These are phyloP conservation scores for Parmelia sp. DNA, from an alignment of 495 filamentous ascomycete genomes.

Conservation along the genomic window DNA sequence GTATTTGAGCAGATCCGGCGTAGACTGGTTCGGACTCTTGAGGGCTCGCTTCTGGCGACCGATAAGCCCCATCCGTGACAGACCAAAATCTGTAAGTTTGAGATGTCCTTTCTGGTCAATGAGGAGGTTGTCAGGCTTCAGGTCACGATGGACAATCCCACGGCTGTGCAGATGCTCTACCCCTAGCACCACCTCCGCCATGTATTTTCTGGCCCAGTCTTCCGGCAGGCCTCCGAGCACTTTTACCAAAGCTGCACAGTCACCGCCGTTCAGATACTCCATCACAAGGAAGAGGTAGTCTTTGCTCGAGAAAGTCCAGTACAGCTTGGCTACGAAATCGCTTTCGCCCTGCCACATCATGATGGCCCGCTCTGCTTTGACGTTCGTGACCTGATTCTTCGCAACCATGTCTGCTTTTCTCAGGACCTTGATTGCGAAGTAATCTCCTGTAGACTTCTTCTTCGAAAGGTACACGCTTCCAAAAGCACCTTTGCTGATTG, in stretches of 20 bases:
- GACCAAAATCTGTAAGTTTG: constrained; percentile 94
- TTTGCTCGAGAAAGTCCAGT: constrained; percentile 99
- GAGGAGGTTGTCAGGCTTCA: constrained; percentile 95
- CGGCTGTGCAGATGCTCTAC: constrained; percentile 92
- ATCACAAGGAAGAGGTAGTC: constrained; percentile 98
- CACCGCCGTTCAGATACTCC: constrained; percentile 97
- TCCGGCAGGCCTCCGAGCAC: constrained; percentile 83
- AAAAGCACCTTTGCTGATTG: constrained; percentile 98
- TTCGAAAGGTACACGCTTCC: constrained; percentile 96
- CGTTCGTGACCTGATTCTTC: constrained; percentile 98
- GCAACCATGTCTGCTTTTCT: constrained; percentile 99
- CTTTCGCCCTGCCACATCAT: constrained; percentile 99
- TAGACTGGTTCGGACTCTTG: constrained; percentile 72
- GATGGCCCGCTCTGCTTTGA: constrained; percentile 97
- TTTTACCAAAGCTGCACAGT: constrained; percentile 95
- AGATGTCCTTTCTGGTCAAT: constrained; percentile 96
- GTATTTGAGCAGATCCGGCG: constrained; percentile 85
- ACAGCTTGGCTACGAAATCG: constrained; percentile 96
- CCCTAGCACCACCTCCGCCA: constrained; percentile 89
- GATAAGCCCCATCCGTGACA: constrained; percentile 95
- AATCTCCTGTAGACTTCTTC: constrained; percentile 96
- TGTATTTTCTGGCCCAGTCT: constrained; percentile 96
- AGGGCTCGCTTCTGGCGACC: constrained; percentile 91
- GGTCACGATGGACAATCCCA: constrained; percentile 90
- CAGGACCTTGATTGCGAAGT: constrained; percentile 95